A percentile compares a stretch with the other conserved stretches of the same genome.
Evolutionary conservation across 2,329 filamentous ascomycete genomes (phyloP).

Genomic region (Trichoderma endophyticum): DNA sequence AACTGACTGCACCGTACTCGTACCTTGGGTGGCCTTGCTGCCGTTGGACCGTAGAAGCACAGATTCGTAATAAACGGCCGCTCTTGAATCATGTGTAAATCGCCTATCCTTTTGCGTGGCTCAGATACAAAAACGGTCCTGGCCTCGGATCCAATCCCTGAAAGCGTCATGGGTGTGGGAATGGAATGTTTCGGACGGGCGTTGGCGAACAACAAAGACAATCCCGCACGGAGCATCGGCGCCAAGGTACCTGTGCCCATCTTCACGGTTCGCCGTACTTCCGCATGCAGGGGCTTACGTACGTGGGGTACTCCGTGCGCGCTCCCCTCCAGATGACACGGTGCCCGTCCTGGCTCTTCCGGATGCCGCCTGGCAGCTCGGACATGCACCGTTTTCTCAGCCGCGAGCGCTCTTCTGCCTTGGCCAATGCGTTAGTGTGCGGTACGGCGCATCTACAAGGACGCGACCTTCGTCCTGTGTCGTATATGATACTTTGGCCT

Average conservation of each 20-base stretch:
- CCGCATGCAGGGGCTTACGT: neutral
- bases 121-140: slow-evolving; percentile 12
- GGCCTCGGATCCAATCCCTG: slow-evolving; percentile 8
- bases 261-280: neutral
- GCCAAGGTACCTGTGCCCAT: neutral
- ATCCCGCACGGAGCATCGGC: neutral
- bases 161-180: slow-evolving; percentile 1
- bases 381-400: slow-evolving; percentile 8
- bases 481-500: neutral
- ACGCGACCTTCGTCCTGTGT: neutral
- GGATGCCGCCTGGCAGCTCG: neutral
- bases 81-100: neutral
- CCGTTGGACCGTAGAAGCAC: neutral
- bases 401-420: neutral
- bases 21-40: neutral
- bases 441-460: slow-evolving; percentile 1
- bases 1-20: neutral
- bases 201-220: neutral
- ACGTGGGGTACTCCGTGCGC: neutral
- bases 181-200: slow-evolving; percentile 14
- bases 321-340: neutral
- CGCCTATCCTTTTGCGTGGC: neutral
- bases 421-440: neutral
- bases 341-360: neutral
- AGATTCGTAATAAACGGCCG: neutral